A percentile compares a stretch with the other conserved stretches of the same genome.
Evolutionary conservation across 208 protist species (phyloP).

Genomic region (Leishmania gerbilli): DNA sequence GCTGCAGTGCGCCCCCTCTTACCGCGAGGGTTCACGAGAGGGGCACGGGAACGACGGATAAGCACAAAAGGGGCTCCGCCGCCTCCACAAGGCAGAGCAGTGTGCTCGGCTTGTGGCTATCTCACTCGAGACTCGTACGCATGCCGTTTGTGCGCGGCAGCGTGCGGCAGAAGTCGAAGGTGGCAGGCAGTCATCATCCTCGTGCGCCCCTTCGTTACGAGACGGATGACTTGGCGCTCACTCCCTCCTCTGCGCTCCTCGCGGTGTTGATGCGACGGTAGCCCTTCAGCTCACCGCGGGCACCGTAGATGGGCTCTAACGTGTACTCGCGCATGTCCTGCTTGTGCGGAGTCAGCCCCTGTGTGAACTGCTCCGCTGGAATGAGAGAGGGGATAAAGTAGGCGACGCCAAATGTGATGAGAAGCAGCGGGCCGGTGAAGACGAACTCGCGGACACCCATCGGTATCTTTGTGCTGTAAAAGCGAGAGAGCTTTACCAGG

Average conservation of each 20-base stretch:
- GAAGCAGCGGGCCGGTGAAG: constrained; percentile 61
- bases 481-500: constrained; percentile 62
- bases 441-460: constrained; percentile 88
- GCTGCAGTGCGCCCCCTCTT: background rate
- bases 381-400: constrained; percentile 70
- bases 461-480: constrained; percentile 83
- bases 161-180: background rate
- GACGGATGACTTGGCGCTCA: background rate
- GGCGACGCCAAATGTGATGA: constrained; percentile 66
- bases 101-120: background rate
- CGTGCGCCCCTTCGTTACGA: background rate
- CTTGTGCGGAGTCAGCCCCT: constrained; percentile 62
- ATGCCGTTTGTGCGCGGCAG: background rate
- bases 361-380: constrained; percentile 74
- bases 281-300: constrained; percentile 64
- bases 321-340: constrained; percentile 79
- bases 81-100: background rate
- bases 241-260: background rate
- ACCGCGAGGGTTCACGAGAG: background rate
- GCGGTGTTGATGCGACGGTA: constrained; percentile 73
- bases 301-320: constrained; percentile 82
- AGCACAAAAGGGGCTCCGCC: background rate
- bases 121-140: background rate
- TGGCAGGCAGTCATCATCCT: background rate
- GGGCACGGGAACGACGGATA: background rate